Evolutionary conservation across 768 basidiomycete species (phyloP).

Genomic region (Tricholoma sp.): DNA sequence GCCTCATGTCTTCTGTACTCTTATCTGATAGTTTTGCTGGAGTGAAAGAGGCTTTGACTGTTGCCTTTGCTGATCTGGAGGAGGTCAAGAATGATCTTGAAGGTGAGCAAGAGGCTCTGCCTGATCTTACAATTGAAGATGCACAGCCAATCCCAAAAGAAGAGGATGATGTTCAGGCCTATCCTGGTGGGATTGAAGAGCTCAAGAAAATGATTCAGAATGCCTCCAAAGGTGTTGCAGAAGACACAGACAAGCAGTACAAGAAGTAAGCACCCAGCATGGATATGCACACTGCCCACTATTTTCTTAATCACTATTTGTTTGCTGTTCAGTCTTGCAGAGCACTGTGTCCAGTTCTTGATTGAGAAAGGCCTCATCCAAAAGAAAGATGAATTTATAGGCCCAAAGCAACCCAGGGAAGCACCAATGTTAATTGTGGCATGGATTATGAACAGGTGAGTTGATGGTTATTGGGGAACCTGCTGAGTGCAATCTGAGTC

Average conservation of each 20-base stretch:
- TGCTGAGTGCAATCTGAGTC: background rate
- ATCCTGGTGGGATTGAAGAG: background rate
- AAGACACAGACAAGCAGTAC: background rate
- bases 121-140: background rate
- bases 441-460: constrained; percentile 16
- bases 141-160: background rate
- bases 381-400: constrained; percentile 2
- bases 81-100: constrained; percentile 1
- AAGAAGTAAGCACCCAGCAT: background rate
- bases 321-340: background rate
- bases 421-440: constrained; percentile 12
- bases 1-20: background rate
- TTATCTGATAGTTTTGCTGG: background rate
- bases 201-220: background rate
- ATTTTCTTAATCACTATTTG: too few relatives aligned
- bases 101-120: background rate
- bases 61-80: background rate
- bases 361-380: background rate
- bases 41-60: background rate
- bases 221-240: background rate
- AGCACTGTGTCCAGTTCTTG: background rate
- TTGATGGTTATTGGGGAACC: background rate
- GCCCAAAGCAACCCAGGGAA: constrained; percentile 1
- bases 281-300: too few relatives aligned
- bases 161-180: background rate